Evolutionary conservation across 345 rosid genomes (phyloP).

Genomic region (Dovyalis caffra): DNA sequence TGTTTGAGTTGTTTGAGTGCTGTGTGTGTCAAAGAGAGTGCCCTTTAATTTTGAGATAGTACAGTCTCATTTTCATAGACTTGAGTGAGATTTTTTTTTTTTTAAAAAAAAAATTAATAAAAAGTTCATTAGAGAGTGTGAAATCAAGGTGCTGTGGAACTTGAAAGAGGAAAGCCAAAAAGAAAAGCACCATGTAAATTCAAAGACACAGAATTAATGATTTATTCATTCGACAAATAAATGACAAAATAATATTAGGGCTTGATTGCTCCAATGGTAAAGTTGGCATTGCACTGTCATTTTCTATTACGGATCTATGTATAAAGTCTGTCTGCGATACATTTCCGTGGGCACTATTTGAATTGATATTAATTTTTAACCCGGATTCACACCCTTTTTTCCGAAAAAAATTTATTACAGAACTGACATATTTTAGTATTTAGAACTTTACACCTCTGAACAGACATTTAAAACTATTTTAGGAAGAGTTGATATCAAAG

Average conservation of each 20-base stretch:
- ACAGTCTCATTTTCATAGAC: slow-evolving; percentile 11
- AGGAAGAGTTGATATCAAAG: neutral
- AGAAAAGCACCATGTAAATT: slow-evolving; percentile 17
- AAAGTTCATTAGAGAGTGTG: slow-evolving; percentile 2
- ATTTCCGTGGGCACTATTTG: slow-evolving; percentile 52
- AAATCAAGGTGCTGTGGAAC: slow-evolving; percentile 1
- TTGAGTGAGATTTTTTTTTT: slow-evolving; percentile 13
- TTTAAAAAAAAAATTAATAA: slow-evolving; percentile 4
- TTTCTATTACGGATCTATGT: slow-evolving; percentile 39
- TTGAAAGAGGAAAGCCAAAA: neutral
- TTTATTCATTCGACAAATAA: slow-evolving; percentile 19
- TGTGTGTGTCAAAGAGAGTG: neutral
- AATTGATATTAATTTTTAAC: slow-evolving; percentile 1
- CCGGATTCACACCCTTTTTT: slow-evolving; percentile 5
- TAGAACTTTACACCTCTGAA: neutral
- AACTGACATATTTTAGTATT: slow-evolving; percentile 5
- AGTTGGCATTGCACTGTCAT: slow-evolving; percentile 43
- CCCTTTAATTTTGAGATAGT: slow-evolving; percentile 9
- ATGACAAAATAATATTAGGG: slow-evolving; percentile 30
- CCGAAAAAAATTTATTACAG: slow-evolving; percentile 8
- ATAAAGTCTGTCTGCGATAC: slow-evolving; percentile 36
- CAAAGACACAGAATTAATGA: neutral
- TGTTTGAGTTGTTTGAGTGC: slow-evolving; percentile 18
- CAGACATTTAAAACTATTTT: neutral
- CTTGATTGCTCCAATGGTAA: slow-evolving; percentile 22